Base-by-base conservation (phyloP, 1,139 yeast species). In the Yamadazyma sp. region DNA sequence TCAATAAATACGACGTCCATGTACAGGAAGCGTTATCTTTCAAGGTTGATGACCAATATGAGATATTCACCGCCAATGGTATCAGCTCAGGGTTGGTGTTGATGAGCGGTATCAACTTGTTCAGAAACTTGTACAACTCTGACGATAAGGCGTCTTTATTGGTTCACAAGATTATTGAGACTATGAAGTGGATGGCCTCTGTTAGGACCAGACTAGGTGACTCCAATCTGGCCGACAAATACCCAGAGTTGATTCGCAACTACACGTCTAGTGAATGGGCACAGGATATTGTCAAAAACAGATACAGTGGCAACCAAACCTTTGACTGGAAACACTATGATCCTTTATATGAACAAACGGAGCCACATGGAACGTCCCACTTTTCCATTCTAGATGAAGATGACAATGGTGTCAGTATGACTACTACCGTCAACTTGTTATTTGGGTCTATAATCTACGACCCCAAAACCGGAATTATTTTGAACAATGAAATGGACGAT, bases 401-500 rank as follows among this genome's bases (percentile, higher is more conserved):
- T 25, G 75, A 76, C 22, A 85, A 86, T 64, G 86, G 96, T 0
- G 90, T 92, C 3, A 71, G 88, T 3, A 70, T 90, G 73, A 92
- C 97, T 2, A 86, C 97, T 1, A 90, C 97, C 0, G 81, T 92
- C n/a, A 92, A 92, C 56, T 65, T 89, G 35, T 61, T 78, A 34
- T 92, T 89, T 61, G 98, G 97, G 0, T 82, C 92, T 10, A 57
- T 81, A 52, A 81, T 90, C 6, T 86, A 84, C 54, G 97, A 90
- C 56, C 82, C 84, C 2, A 57, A 45, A 1, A 90, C 97, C 0
- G 97, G 97, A 1, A 67, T 92, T 11, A 73, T 92, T 7, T 65
- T 92, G 52, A 92, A 92, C 63, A 82, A 88, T 49, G 89, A 92
- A 59, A 90, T 92, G 97, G 97, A 92, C 59, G 97, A 92, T 59